Evolutionary conservation across 192 early-diverging fungal species (phyloP), one percentile per base, ranked within the genome.

Genomic region (Mortierella claussenii): DNA sequence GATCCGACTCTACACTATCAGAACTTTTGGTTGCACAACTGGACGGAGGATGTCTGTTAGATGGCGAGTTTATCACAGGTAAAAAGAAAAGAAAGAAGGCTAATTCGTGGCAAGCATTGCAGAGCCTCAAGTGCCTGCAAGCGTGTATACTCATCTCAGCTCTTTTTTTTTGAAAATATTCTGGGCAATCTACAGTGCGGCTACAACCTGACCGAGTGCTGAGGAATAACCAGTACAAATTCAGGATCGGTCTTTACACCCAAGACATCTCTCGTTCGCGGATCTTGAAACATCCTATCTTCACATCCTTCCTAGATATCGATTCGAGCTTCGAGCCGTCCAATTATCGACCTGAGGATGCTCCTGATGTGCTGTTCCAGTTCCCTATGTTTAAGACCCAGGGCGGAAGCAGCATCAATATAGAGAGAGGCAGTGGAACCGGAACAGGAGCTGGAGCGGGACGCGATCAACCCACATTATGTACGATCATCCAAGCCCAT

Each of bases 1-100:
- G 57, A 9, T 75, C 70, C 11, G 70, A 66, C 37, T 55, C 70
- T 11, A 75, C 70, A 3, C 56, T 75, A 3, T 75, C 70, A 2
- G 70, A 60, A 4, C 34, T 75, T 2, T 18, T 60, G 18, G 55
- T 55, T 4, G 51, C 28, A 5, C 56, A 11, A 0, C n/a, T 75
- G 4, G 57, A 75, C 24, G 70, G 70, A 2, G 36, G 15, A 1
- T 51, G 50, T 32, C 23, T 75, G 8, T 47, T 49, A 4, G 27
- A 36, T 33, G 70, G 70, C 2, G 69, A 58, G 1, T 47, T 40
- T 11, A 55, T 65, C 8, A 56, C 48, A 47, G 55, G 69, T 74
- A 59, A 36, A 11, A 4, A n/a, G 45, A 42, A 17, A 28, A 31
- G 8, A 9, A 24, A 21, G 32, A 17, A 61, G 2, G 30, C 1